Evolutionary conservation across 2,329 filamentous ascomycete species (phyloP).

Genomic region (Alternaria metachromatica): DNA sequence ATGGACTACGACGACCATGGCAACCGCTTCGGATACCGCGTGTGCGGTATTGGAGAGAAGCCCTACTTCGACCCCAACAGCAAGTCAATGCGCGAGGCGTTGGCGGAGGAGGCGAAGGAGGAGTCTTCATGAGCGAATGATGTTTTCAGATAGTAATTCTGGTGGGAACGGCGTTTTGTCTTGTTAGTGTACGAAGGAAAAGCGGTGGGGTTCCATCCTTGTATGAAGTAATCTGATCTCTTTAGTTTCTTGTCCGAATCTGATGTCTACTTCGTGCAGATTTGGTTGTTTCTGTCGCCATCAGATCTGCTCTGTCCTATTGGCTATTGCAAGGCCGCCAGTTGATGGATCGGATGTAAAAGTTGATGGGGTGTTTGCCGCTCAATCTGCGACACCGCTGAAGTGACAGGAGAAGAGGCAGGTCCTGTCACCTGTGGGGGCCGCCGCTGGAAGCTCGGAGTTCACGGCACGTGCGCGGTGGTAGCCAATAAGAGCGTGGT

Average conservation of each 20-base stretch:
- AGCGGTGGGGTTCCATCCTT: neutral
- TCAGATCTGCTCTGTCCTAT: neutral
- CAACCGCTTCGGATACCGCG: slow-evolving; percentile 60
- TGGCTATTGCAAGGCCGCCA: neutral
- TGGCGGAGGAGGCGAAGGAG: slow-evolving; percentile 24
- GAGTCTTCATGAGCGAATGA: neutral
- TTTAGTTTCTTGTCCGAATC: neutral
- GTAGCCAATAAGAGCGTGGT: neutral
- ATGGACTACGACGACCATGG: slow-evolving; percentile 64
- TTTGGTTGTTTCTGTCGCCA: neutral
- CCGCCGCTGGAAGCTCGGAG: neutral
- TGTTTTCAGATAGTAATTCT: neutral
- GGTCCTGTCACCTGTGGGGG: neutral
- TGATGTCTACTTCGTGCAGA: neutral
- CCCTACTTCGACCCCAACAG: slow-evolving; percentile 62
- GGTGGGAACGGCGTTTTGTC: neutral
- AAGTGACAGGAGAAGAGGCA: neutral
- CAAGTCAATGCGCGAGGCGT: slow-evolving; percentile 53
- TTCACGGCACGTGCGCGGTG: neutral
- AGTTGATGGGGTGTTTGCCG: neutral
- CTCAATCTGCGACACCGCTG: neutral
- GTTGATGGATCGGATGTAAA: neutral
- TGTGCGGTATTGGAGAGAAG: slow-evolving; percentile 61
- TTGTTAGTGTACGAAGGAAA: neutral
- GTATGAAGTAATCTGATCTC: neutral